Evolutionary conservation across 179 eudicot species (phyloP).

Genomic region (Corrigiola litoralis): DNA sequence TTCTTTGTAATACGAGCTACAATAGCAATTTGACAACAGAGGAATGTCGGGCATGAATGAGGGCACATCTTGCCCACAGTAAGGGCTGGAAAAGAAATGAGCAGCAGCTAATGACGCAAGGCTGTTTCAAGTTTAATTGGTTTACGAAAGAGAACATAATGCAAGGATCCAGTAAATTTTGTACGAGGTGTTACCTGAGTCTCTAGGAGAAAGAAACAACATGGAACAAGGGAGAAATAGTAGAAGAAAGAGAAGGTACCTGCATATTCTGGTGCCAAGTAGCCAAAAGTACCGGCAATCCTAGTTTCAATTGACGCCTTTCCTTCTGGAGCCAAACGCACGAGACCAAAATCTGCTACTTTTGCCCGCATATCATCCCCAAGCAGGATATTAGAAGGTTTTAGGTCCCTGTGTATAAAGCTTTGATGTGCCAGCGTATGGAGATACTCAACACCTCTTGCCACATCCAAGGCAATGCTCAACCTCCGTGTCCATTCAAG

Average conservation of each 20-base stretch:
- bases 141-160: not conserved
- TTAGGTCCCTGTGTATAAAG: slow-evolving; percentile 74
- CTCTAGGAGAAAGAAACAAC: not conserved
- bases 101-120: too few relatives aligned
- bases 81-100: too few relatives aligned
- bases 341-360: slow-evolving; percentile 81
- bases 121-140: not conserved
- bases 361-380: slow-evolving; percentile 88
- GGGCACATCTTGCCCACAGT: too few relatives aligned
- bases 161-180: not conserved
- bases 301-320: slow-evolving; percentile 69
- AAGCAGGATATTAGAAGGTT: slow-evolving; percentile 76
- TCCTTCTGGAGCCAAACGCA: slow-evolving; percentile 81
- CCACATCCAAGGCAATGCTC: slow-evolving; percentile 71
- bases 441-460: slow-evolving; percentile 76
- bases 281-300: slow-evolving; percentile 82
- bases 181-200: not conserved
- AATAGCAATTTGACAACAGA: too few relatives aligned
- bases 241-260: slow-evolving; percentile 31
- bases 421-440: slow-evolving; percentile 76
- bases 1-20: not conserved
- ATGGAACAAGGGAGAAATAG: not conserved
- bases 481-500: slow-evolving; percentile 69
- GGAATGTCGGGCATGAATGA: too few relatives aligned
- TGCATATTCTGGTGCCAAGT: slow-evolving; percentile 86